Evolutionary conservation across 495 filamentous ascomycete genomes (phyloP).

Genomic region (Venustampulla echinocandica): DNA sequence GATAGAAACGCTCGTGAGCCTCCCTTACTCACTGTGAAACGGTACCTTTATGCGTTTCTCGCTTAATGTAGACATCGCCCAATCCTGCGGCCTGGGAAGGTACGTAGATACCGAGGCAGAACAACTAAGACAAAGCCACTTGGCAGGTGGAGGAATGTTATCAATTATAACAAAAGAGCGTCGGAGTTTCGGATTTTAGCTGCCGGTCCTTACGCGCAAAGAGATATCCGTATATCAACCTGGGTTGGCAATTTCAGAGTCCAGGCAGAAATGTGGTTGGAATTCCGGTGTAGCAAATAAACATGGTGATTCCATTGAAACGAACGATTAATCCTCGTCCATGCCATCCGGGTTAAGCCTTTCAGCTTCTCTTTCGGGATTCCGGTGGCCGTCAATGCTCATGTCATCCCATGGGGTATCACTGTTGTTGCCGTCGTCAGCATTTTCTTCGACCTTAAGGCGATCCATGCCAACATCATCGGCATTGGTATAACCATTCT

Average conservation of each 20-base stretch:
- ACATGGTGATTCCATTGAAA: background rate
- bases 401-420: conserved; percentile 17
- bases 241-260: background rate
- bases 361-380: conserved; percentile 1
- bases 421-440: conserved; percentile 1
- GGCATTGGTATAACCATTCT: background rate
- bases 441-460: conserved; percentile 23
- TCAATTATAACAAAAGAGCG: too few relatives aligned
- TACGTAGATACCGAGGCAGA: too few relatives aligned
- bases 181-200: too few relatives aligned
- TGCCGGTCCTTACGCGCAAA: background rate
- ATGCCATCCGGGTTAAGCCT: conserved; percentile 8
- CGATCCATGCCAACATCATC: conserved; percentile 17
- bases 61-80: too few relatives aligned
- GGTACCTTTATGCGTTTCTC: too few relatives aligned
- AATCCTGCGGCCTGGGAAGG: too few relatives aligned
- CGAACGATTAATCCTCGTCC: conserved; percentile 5
- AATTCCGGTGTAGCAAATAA: background rate
- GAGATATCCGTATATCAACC: background rate
- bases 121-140: too few relatives aligned
- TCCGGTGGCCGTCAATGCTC: background rate
- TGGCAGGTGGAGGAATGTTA: too few relatives aligned
- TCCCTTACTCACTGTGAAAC: too few relatives aligned
- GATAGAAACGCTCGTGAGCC: too few relatives aligned
- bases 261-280: too few relatives aligned